These are phyloP conservation scores for Phytophthora pseudosyringae DNA, from an alignment of 352 stramenopile genomes.

Conservation along the genomic window DNA sequence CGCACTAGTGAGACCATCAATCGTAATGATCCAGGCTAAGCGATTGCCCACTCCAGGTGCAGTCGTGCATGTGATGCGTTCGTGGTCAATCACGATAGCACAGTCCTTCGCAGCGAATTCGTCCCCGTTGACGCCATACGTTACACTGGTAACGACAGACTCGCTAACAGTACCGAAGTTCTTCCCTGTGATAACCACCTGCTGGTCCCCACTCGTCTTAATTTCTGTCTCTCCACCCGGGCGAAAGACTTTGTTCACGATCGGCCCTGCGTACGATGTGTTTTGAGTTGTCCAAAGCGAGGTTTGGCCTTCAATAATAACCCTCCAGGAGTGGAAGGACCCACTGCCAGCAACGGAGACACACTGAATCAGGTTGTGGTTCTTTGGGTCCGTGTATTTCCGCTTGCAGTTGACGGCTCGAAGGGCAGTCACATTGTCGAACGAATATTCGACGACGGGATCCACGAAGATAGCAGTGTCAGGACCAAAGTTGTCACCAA, in stretches of 20 bases:
- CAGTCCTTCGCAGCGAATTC: slow-evolving; percentile 51
- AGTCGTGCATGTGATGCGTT: slow-evolving; percentile 58
- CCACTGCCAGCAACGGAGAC: slow-evolving; percentile 55
- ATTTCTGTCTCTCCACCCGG: slow-evolving; percentile 53
- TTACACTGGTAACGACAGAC: slow-evolving; percentile 47
- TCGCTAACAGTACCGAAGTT: slow-evolving; percentile 55
- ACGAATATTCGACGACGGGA: slow-evolving; percentile 60
- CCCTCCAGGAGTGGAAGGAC: slow-evolving; percentile 50
- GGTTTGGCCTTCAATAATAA: slow-evolving; percentile 43
- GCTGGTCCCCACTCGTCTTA: slow-evolving; percentile 53
- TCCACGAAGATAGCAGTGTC: slow-evolving; percentile 52
- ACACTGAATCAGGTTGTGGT: slow-evolving; percentile 60
- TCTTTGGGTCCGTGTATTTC: slow-evolving; percentile 43
- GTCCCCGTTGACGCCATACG: slow-evolving; percentile 54
- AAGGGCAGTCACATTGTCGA: slow-evolving; percentile 39
- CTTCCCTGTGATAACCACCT: slow-evolving; percentile 63
- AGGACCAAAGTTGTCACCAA: slow-evolving; percentile 59
- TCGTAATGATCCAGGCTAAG: slow-evolving; percentile 62
- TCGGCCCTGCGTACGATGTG: slow-evolving; percentile 60
- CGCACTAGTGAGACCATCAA: slow-evolving; percentile 55
- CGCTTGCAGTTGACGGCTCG: slow-evolving; percentile 61
- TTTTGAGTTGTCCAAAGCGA: slow-evolving; percentile 44
- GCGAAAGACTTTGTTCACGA: slow-evolving; percentile 63
- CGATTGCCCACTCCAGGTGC: slow-evolving; percentile 55
- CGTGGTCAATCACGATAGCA: slow-evolving; percentile 54